These are phyloP conservation scores for Tulasnella sp. DNA, from an alignment of 768 basidiomycete genomes.

Conservation along the genomic window DNA sequence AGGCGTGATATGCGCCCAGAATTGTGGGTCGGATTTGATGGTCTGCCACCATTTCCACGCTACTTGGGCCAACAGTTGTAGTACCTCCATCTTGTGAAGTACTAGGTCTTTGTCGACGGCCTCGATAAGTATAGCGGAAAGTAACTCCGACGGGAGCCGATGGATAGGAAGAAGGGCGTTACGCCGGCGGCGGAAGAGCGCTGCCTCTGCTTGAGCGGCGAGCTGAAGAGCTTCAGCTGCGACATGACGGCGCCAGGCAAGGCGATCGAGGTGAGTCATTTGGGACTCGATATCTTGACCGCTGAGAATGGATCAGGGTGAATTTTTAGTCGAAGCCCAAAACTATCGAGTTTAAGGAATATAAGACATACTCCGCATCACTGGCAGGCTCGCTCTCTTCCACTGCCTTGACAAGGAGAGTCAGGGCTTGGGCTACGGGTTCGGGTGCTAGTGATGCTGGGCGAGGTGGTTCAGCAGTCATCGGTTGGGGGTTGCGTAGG, in stretches of 20 bases:
- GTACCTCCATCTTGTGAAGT: background rate
- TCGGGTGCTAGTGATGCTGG: background rate
- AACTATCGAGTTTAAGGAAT: background rate
- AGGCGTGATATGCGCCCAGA: background rate
- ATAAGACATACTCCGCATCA: too few species aligned
- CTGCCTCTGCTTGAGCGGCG: background rate
- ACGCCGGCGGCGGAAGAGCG: background rate
- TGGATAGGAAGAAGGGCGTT: background rate
- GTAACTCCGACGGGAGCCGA: background rate
- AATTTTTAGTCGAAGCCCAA: background rate
- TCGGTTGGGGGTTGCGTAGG: background rate
- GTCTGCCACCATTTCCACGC: background rate
- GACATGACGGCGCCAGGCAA: background rate
- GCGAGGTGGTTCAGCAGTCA: background rate
- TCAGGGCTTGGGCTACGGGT: background rate
- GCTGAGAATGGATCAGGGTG: background rate
- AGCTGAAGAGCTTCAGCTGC: background rate
- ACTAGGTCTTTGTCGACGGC: too few species aligned
- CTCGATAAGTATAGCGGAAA: background rate
- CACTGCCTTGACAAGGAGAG: background rate
- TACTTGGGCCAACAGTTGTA: background rate
- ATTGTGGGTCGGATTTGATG: background rate
- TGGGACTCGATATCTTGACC: background rate
- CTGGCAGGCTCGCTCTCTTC: background rate
- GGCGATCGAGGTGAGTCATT: background rate